These are phyloP conservation scores for Fusarium vanettenii DNA, from an alignment of 2,329 filamentous ascomycete genomes.

Conservation along the genomic window DNA sequence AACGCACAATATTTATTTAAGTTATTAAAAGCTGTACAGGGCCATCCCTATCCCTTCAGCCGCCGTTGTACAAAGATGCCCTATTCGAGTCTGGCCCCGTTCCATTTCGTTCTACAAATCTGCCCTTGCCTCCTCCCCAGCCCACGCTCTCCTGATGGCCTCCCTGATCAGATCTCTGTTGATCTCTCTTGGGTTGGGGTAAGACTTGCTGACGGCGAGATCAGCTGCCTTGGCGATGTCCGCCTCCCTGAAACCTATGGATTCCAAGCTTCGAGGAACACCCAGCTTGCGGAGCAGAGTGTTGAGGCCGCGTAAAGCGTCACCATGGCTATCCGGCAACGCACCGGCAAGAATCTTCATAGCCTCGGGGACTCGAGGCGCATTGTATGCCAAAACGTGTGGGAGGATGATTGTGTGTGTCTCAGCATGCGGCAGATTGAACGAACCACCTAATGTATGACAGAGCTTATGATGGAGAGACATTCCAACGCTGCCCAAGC, in stretches of 20 bases:
- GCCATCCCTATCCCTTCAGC: no score
- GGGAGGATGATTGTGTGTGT: slow-evolving; percentile 73
- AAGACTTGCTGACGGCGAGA: slow-evolving; percentile 67
- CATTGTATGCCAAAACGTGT: slow-evolving; percentile 72
- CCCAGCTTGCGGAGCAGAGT: slow-evolving; percentile 63
- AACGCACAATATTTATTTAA: no score
- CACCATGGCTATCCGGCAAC: slow-evolving; percentile 67
- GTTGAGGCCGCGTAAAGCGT: slow-evolving; percentile 69
- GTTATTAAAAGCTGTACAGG: no score
- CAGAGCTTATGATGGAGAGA: slow-evolving; percentile 76
- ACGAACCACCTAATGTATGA: slow-evolving; percentile 72
- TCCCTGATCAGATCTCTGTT: slow-evolving; percentile 64
- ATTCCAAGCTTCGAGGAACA: slow-evolving; percentile 64
- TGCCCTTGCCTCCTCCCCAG: slow-evolving; percentile 63
- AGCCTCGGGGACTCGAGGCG: slow-evolving; percentile 62
- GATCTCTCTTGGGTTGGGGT: slow-evolving; percentile 68
- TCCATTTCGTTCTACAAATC: neutral
- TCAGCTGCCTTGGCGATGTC: slow-evolving; percentile 70
- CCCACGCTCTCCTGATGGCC: slow-evolving; percentile 69
- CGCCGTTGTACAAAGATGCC: neutral
- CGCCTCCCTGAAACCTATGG: slow-evolving; percentile 69
- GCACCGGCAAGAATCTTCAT: slow-evolving; percentile 65
- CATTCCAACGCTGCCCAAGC: slow-evolving; percentile 70
- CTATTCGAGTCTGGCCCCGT: neutral
- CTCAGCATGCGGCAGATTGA: slow-evolving; percentile 73